Percentiles rank a stretch among this genome's conserved stretches.
Conservation (phyloP, 371 early-diverging fungal species). For the Antonospora locustae region DNA sequence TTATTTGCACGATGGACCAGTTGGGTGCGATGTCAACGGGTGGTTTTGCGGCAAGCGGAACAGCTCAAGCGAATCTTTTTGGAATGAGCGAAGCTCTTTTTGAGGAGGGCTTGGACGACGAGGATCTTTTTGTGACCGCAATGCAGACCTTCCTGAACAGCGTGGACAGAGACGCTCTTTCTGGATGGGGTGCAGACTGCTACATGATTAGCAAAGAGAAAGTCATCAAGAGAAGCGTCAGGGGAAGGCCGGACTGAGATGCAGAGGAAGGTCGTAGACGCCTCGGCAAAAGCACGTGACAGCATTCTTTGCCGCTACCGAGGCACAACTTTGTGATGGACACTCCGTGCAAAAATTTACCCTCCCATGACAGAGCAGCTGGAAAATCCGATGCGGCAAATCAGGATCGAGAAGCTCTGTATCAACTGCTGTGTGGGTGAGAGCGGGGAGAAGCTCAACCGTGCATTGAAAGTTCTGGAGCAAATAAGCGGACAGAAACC, state of each 20-base stretch:
- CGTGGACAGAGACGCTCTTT: constrained; percentile 84
- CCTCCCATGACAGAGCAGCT: constrained; percentile 5
- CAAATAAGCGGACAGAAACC: constrained; percentile 97
- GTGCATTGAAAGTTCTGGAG: constrained; percentile 98
- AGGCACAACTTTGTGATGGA: too few species aligned
- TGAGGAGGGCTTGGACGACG: constrained; percentile 84
- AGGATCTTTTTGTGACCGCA: constrained; percentile 86
- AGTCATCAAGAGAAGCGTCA: constrained; percentile 39
- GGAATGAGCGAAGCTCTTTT: constrained; percentile 94
- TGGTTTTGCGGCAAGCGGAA: constrained; percentile 88
- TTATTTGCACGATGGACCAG: constrained; percentile 81
- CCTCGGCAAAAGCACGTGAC: too few species aligned
- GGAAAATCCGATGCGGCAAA: constrained; percentile 80
- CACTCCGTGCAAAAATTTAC: neutral
- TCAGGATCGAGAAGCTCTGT: constrained; percentile 93
- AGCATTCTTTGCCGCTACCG: too few species aligned
- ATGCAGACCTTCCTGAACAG: constrained; percentile 87
- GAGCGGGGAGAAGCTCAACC: constrained; percentile 91
- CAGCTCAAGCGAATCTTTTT: constrained; percentile 70
- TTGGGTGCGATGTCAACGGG: constrained; percentile 86
- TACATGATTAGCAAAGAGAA: constrained; percentile 25
- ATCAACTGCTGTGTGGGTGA: constrained; percentile 98
- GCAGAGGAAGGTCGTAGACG: too few species aligned
- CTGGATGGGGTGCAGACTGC: constrained; percentile 88
- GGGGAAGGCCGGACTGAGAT: constrained; percentile 52